A percentile compares a stretch with the other conserved stretches of the same genome.
Evolutionary conservation across 1,284 basidiomycete genomes (phyloP).

Genomic region (Cryptococcus jaspeensis): DNA sequence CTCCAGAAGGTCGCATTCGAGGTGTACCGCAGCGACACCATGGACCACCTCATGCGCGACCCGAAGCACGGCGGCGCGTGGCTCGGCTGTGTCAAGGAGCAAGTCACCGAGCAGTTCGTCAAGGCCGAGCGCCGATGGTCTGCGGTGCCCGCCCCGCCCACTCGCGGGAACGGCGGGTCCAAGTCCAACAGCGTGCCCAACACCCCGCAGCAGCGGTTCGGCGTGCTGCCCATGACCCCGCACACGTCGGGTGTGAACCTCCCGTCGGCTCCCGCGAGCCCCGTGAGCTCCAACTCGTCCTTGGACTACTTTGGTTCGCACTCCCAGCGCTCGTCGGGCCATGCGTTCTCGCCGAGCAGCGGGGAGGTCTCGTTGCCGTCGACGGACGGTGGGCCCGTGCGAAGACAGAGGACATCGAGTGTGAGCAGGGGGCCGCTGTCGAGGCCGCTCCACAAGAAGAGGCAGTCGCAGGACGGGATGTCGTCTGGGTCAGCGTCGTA

Average conservation of each 20-base stretch:
- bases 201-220: conserved; percentile 40
- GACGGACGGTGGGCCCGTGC: conserved; percentile 43
- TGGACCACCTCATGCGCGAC: conserved; percentile 19
- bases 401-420: conserved; percentile 40
- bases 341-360: conserved; percentile 33
- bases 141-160: conserved; percentile 12
- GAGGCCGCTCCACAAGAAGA: conserved; percentile 38
- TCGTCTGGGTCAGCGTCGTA: conserved; percentile 16
- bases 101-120: conserved; percentile 32
- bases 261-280: conserved; percentile 43
- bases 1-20: conserved; percentile 91
- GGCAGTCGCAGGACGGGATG: conserved; percentile 28
- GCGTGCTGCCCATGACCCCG: conserved; percentile 50
- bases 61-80: conserved; percentile 36
- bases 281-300: conserved; percentile 33
- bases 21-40: conserved; percentile 63
- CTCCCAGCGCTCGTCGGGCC: conserved; percentile 36
- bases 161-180: conserved; percentile 13
- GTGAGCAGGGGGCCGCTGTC: conserved; percentile 30
- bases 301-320: conserved; percentile 45
- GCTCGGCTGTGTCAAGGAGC: conserved; percentile 44
- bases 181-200: conserved; percentile 36
- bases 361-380: conserved; percentile 32
- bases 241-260: conserved; percentile 30
- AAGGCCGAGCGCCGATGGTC: conserved; percentile 36